These are phyloP conservation scores for Raffaelea arxii DNA, from an alignment of 2,329 filamentous ascomycete species.

Conservation along the genomic window DNA sequence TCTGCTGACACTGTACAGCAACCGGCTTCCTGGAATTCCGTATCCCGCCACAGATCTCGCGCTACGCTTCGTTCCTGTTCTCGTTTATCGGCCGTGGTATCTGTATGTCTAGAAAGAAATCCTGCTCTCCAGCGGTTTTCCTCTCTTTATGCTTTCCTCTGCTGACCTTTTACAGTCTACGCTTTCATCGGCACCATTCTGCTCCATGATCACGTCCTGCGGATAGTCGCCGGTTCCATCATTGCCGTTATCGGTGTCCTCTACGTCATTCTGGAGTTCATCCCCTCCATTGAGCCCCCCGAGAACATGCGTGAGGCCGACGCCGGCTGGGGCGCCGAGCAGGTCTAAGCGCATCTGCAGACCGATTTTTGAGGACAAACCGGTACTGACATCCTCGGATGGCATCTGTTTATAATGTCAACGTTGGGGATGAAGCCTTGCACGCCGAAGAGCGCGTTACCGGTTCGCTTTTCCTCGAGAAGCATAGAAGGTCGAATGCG, in stretches of 20 bases:
- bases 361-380: no score
- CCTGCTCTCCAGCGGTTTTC: not conserved
- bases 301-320: slow-evolving; percentile 75
- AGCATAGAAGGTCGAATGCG: no score
- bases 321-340: slow-evolving; percentile 66
- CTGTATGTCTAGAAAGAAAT: slow-evolving; percentile 59
- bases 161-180: slow-evolving; percentile 57
- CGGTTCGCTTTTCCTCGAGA: no score
- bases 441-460: no score
- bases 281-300: slow-evolving; percentile 70
- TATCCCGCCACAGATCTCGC: slow-evolving; percentile 82
- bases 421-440: no score
- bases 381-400: no score
- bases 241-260: slow-evolving; percentile 69
- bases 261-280: slow-evolving; percentile 68
- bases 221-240: slow-evolving; percentile 67
- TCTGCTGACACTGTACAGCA: slow-evolving; percentile 28
- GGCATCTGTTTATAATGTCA: no score
- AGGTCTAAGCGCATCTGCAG: no score
- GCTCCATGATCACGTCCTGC: slow-evolving; percentile 56
- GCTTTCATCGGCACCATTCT: slow-evolving; percentile 87
- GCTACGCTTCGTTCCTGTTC: slow-evolving; percentile 96
- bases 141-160: not conserved
- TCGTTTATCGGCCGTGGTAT: slow-evolving; percentile 91
- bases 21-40: slow-evolving; percentile 80